These are phyloP conservation scores for Arthrinium puccinioides DNA, from an alignment of 2,329 filamentous ascomycete genomes.

Conservation along the genomic window DNA sequence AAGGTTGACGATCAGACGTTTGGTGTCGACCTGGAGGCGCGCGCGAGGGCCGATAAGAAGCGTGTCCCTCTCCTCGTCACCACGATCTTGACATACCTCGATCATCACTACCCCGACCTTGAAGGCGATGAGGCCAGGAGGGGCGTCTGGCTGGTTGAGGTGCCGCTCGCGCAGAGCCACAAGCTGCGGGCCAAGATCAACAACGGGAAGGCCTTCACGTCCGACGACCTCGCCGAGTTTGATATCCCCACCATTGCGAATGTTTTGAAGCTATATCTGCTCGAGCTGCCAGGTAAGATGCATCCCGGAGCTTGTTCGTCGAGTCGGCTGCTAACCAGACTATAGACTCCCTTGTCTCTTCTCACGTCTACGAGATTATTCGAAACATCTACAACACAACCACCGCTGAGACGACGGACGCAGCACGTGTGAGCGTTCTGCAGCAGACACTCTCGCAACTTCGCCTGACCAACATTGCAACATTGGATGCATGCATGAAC, in stretches of 20 bases:
- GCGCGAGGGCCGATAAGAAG: conserved; percentile 89
- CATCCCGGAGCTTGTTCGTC: not conserved
- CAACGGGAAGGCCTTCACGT: conserved; percentile 71
- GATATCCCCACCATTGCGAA: conserved; percentile 93
- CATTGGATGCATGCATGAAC: conserved; percentile 95
- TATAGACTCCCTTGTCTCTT: conserved; percentile 92
- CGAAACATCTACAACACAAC: conserved; percentile 92
- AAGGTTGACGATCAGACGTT: conserved; percentile 96
- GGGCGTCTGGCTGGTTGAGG: conserved; percentile 90
- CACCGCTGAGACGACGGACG: conserved; percentile 66
- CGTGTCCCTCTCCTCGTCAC: conserved; percentile 90
- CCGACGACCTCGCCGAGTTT: conserved; percentile 75
- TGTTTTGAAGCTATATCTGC: conserved; percentile 85
- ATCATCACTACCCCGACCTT: conserved; percentile 94
- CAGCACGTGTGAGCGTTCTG: conserved; percentile 78
- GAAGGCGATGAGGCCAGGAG: conserved; percentile 92
- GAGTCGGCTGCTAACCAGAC: conserved; percentile 16
- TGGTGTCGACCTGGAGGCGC: conserved; percentile 92
- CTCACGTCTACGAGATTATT: conserved; percentile 97
- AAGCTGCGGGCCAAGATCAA: conserved; percentile 78
- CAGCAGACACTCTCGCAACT: conserved; percentile 95
- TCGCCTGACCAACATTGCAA: conserved; percentile 93
- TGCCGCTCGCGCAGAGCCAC: conserved; percentile 78
- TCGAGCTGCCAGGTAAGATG: conserved; percentile 80
- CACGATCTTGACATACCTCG: conserved; percentile 86